Evolutionary conservation across 805 yeast species (phyloP).

Genomic region (Hanseniaspora mollemarum): DNA sequence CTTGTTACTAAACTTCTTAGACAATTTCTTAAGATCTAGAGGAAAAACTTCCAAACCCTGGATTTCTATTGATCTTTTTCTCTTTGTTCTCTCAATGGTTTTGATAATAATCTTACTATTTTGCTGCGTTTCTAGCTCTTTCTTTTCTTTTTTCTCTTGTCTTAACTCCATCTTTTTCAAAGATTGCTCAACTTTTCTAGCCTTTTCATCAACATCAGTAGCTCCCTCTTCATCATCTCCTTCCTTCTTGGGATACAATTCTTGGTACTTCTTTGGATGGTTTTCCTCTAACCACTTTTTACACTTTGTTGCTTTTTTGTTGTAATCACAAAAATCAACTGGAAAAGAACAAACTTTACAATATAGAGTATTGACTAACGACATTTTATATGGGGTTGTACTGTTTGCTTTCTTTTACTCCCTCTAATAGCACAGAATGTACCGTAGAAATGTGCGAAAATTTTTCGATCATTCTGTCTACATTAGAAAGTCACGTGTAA

Average conservation of each 20-base stretch:
- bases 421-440: too few species aligned
- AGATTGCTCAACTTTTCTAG: conserved; percentile 71
- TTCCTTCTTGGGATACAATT: conserved; percentile 48
- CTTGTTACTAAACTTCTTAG: conserved; percentile 84
- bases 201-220: conserved; percentile 59
- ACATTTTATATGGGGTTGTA: conserved; percentile 13
- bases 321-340: conserved; percentile 89
- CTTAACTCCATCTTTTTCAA: conserved; percentile 74
- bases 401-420: neutral
- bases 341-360: conserved; percentile 76
- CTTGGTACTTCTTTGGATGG: conserved; percentile 44
- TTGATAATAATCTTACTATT: conserved; percentile 74
- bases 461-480: too few species aligned
- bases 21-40: conserved; percentile 77
- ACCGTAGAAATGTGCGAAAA: neutral
- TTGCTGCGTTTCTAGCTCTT: conserved; percentile 67
- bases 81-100: conserved; percentile 79
- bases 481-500: too few species aligned
- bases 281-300: conserved; percentile 64
- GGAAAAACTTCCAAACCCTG: conserved; percentile 81
- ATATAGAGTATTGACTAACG: conserved; percentile 40
- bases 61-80: conserved; percentile 77
- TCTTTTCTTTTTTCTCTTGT: conserved; percentile 72
- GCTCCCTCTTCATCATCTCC: conserved; percentile 38
- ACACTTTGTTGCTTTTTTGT: conserved; percentile 69